Base-by-base conservation (phyloP, 1,284 basidiomycete species). In the Tausonia pullulans region DNA sequence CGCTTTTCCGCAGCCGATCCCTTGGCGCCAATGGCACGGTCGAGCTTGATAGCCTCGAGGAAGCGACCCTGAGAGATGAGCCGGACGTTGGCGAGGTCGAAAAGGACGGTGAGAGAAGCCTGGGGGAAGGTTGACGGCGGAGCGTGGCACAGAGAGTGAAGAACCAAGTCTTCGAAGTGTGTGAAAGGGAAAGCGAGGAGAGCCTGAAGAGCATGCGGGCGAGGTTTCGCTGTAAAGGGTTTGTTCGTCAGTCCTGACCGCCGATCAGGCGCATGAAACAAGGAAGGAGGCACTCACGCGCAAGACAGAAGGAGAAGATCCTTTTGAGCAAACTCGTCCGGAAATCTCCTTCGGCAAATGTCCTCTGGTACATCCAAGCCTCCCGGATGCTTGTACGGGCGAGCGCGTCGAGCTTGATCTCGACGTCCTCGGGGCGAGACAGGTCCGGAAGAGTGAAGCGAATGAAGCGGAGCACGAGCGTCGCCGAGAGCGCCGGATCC, bases 31-130 rank as follows among this genome's bases (percentile, higher is more conserved):
- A 66, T 66, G 41, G 65, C 49, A 55, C 81, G 80, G 73, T 88
- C 87, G 54, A 86, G 78, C 73, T 84, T 84, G 70, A 88, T 81
- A 1, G 87, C 87, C 39, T 83, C 82, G 0, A 80, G 77, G 69
- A 84, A 83, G 61, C 81, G 79, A 3, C 87, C 87, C 4, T 79
- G 79, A 70, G 87, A 84, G 49, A 89, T 81, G 4, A 88, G 81
- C 11, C 87, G 83, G 10, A 86, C 81, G 68, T 84, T 86, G 43
- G 87, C 79, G 40, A 89, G 80, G 69, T 88, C 85, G 71, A 87
- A 87, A 0, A 89, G 74, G n/a, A 82, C 77, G 3, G 81, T 78
- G 39, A 83, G 73, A 2, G 82, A 81, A 3, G 60, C 44, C 39
- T 46, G 39, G 1, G 76, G 67, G 44, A 83, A 71, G 43, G 76